These are phyloP conservation scores for Amanita inopinata DNA, from an alignment of 768 basidiomycete genomes.

Conservation along the genomic window DNA sequence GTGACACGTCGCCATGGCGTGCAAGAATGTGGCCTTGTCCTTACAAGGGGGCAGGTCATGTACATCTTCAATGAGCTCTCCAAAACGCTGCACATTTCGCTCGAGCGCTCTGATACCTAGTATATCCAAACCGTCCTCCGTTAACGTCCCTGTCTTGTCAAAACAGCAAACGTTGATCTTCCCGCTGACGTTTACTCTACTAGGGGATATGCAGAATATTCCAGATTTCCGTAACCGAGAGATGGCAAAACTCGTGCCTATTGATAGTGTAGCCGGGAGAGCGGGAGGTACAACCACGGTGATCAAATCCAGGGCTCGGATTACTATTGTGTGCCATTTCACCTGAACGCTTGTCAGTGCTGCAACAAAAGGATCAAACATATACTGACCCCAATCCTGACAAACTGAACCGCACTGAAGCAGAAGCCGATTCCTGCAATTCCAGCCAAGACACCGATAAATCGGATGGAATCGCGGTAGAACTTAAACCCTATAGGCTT, in stretches of 20 bases:
- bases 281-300: slow-evolving; percentile 98
- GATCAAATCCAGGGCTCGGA: slow-evolving; percentile 90
- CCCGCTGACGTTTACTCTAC: slow-evolving; percentile 88
- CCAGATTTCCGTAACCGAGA: slow-evolving; percentile 75
- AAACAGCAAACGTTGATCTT: slow-evolving; percentile 97
- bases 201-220: slow-evolving; percentile 96
- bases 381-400: slow-evolving; percentile 70
- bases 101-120: slow-evolving; percentile 87
- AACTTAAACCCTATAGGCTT: slow-evolving; percentile 99
- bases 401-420: slow-evolving; percentile 85
- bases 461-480: slow-evolving; percentile 84
- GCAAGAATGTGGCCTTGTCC: slow-evolving; percentile 77
- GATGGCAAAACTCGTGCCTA: slow-evolving; percentile 95
- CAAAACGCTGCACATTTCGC: slow-evolving; percentile 67
- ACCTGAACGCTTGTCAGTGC: slow-evolving; percentile 37
- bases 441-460: slow-evolving; percentile 86
- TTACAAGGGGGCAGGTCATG: slow-evolving; percentile 69
- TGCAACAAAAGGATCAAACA: slow-evolving; percentile 1
- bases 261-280: slow-evolving; percentile 91
- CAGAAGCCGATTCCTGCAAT: slow-evolving; percentile 89
- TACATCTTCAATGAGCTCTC: slow-evolving; percentile 81
- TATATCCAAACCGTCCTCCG: slow-evolving; percentile 96
- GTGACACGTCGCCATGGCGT: slow-evolving; percentile 95
- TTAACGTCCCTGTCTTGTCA: slow-evolving; percentile 97
- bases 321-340: slow-evolving; percentile 79